These are phyloP conservation scores for Seiridium unicorne DNA, from an alignment of 2,329 filamentous ascomycete genomes.

Conservation along the genomic window DNA sequence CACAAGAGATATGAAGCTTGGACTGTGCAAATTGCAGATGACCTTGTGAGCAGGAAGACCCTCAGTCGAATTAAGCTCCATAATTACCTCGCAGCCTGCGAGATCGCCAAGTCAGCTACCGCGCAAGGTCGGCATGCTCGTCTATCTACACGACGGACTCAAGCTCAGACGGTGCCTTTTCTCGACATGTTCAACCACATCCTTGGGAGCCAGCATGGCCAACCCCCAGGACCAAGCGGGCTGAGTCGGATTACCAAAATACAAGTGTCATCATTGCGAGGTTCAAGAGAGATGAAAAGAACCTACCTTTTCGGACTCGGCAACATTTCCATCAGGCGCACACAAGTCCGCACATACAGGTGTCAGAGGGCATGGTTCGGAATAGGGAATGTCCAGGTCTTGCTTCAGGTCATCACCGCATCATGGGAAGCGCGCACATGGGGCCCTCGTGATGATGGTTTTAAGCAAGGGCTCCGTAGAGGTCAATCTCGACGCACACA, in stretches of 20 bases:
- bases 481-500: slow-evolving; percentile 57
- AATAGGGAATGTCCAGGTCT: slow-evolving; percentile 48
- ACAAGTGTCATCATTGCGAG: slow-evolving; percentile 5
- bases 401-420: slow-evolving; percentile 68
- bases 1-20: too few species aligned
- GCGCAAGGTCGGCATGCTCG: too few species aligned
- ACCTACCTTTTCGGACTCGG: neutral
- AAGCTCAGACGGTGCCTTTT: slow-evolving; percentile 4
- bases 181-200: slow-evolving; percentile 6
- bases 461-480: slow-evolving; percentile 56
- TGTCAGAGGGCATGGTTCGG: too few species aligned
- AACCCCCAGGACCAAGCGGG: neutral
- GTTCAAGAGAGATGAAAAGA: neutral
- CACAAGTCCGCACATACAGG: too few species aligned
- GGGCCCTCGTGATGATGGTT: slow-evolving; percentile 70
- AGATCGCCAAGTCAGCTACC: too few species aligned
- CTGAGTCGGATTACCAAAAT: slow-evolving; percentile 8
- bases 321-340: too few species aligned
- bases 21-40: too few species aligned
- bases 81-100: too few species aligned
- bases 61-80: too few species aligned
- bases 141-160: neutral
- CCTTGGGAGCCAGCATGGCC: neutral
- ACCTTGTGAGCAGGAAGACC: too few species aligned
- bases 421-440: slow-evolving; percentile 58